These are phyloP conservation scores for Paraconiothyrium sp. DNA, from an alignment of 2,329 filamentous ascomycete species.

Conservation along the genomic window DNA sequence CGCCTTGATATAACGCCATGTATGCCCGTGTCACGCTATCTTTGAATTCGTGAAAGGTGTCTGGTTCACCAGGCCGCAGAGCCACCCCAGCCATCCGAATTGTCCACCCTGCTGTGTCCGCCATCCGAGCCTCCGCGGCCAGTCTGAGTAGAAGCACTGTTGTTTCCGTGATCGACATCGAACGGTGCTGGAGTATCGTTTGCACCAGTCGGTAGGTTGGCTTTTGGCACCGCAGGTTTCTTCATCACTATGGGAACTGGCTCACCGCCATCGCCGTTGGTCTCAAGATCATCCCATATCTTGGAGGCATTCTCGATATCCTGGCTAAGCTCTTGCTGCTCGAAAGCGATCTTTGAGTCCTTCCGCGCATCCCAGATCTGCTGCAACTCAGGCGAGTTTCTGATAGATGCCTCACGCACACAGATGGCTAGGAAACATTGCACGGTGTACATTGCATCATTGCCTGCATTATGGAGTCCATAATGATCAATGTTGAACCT, in stretches of 20 bases:
- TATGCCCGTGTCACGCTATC: background rate
- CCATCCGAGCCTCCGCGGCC: too few species aligned
- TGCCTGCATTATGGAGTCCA: slow-evolving; percentile 85
- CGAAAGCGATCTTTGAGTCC: slow-evolving; percentile 32
- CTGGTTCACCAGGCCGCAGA: background rate
- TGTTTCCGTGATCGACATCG: background rate
- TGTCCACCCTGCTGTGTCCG: background rate
- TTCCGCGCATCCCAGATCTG: slow-evolving; percentile 33
- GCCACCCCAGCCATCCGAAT: slow-evolving; percentile 3
- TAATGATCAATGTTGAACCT: slow-evolving; percentile 70
- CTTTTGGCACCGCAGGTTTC: background rate
- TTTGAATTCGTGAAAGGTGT: background rate
- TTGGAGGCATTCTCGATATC: slow-evolving; percentile 52
- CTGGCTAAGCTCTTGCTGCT: slow-evolving; percentile 41
- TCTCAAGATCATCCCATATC: slow-evolving; percentile 50
- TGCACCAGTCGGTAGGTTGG: background rate
- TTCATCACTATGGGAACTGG: slow-evolving; percentile 33
- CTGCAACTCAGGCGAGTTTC: slow-evolving; percentile 39
- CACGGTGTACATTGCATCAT: slow-evolving; percentile 84
- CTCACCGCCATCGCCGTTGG: slow-evolving; percentile 47
- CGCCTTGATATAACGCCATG: background rate
- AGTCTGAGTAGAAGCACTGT: background rate
- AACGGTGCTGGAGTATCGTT: background rate
- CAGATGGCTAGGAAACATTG: slow-evolving; percentile 75
- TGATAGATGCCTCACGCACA: slow-evolving; percentile 54